Percentiles rank a stretch among this genome's conserved stretches.
Conservation (phyloP, 441 rosid species). For the Brassica hybrid region DNA sequence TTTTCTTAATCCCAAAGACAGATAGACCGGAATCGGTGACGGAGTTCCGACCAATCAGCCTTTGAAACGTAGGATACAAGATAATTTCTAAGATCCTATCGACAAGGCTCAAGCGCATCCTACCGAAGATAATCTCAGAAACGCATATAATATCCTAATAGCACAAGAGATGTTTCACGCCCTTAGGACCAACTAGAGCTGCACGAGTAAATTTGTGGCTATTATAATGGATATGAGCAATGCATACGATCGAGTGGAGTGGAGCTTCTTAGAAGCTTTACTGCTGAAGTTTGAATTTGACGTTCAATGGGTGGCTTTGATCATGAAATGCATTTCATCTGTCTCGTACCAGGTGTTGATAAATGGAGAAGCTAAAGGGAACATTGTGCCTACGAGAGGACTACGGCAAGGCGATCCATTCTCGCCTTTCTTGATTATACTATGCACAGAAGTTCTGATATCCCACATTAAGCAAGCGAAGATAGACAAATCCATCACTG, state of each 20-base stretch:
- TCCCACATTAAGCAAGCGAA: too few relatives aligned
- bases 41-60: background rate
- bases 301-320: background rate
- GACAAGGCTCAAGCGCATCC: background rate
- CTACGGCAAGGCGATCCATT: too few relatives aligned
- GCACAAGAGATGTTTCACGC: background rate
- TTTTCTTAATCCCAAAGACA: background rate
- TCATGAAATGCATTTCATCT: background rate
- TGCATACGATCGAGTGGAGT: background rate
- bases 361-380: background rate
- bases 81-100: background rate
- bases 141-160: background rate
- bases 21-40: background rate
- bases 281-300: background rate
- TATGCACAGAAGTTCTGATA: too few relatives aligned
- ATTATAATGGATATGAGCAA: background rate
- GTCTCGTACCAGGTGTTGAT: background rate
- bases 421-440: too few relatives aligned
- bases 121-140: background rate
- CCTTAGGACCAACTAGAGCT: background rate
- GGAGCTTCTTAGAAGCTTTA: background rate
- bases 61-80: background rate
- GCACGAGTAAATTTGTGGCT: background rate
- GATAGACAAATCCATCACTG: too few relatives aligned
- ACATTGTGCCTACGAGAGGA: too few relatives aligned